phyloP scores from a whole-genome alignment of 1,284 basidiomycete genomes.

The Ganoderma meredithae region DNA sequence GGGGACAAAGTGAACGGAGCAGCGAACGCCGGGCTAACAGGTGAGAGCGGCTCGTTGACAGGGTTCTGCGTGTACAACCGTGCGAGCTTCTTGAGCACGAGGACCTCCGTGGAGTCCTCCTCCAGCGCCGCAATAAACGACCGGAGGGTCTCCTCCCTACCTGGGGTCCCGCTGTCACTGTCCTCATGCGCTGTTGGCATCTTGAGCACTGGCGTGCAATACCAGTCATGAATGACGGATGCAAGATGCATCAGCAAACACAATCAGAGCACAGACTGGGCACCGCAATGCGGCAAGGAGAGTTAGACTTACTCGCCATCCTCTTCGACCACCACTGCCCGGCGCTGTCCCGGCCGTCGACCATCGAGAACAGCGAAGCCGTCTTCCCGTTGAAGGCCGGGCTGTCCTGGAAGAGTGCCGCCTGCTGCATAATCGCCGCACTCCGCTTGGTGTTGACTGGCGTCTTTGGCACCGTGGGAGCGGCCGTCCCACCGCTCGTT shows the following conservation, averaged over 20 bases:
- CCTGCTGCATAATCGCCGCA: conserved; percentile 63
- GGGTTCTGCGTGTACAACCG: conserved; percentile 68
- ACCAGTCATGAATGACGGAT: conserved; percentile 17
- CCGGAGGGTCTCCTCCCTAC: conserved; percentile 58
- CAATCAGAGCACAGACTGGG: conserved; percentile 29
- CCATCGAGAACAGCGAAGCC: conserved; percentile 68
- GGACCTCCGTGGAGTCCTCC: conserved; percentile 55
- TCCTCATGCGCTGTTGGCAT: conserved; percentile 52
- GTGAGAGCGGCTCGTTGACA: conserved; percentile 50
- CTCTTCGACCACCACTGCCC: conserved; percentile 83
- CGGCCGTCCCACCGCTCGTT: conserved; percentile 40
- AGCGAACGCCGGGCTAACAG: conserved; percentile 58
- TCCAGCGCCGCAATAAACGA: conserved; percentile 60
- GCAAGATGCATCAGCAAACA: conserved; percentile 28
- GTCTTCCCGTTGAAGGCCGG: conserved; percentile 62
- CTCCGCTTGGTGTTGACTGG: conserved; percentile 64
- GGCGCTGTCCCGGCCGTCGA: conserved; percentile 65
- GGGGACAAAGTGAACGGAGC: conserved; percentile 44
- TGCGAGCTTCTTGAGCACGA: conserved; percentile 65
- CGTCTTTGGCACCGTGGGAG: conserved; percentile 53
- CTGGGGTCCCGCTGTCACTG: conserved; percentile 47
- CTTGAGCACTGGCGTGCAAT: conserved; percentile 53
- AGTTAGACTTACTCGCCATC: conserved; percentile 60
- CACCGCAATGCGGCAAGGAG: conserved; percentile 16
- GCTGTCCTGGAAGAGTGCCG: conserved; percentile 81